Conservation (phyloP, 148 eudicot genomes). For the Drosera capensis region DNA sequence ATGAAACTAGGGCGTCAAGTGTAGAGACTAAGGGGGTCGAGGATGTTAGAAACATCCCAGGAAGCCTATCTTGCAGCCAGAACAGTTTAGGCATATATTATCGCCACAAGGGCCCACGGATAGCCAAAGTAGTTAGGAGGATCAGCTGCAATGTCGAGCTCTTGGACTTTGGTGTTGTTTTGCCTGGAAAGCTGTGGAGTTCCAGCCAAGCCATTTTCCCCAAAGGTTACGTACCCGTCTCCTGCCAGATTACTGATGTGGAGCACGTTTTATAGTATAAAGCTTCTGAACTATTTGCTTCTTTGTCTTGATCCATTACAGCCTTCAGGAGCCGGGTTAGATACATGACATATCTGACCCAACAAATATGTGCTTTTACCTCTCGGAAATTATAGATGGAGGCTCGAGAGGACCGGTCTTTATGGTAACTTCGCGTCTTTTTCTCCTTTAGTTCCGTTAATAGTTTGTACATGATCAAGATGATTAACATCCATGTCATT, state of each 20-base stretch:
- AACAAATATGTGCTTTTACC: conserved; percentile 49
- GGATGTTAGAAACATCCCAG: conserved; percentile 25
- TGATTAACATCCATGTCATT: no score
- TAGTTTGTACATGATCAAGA: no score
- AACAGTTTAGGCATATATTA: conserved; percentile 43
- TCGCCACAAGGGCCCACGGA: conserved; percentile 90
- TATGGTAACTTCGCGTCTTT: conserved; percentile 43
- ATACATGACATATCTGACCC: conserved; percentile 77
- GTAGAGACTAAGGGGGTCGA: conserved; percentile 19
- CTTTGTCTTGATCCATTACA: conserved; percentile 13
- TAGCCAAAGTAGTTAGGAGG: conserved; percentile 83
- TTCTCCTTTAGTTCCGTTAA: no score
- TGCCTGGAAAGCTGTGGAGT: conserved; percentile 64
- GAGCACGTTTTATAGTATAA: background rate
- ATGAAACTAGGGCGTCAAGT: conserved; percentile 20
- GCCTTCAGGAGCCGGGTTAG: conserved; percentile 84
- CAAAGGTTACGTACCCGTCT: conserved; percentile 41
- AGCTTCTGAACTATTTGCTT: background rate
- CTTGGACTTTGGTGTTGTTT: conserved; percentile 49
- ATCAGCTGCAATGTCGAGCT: conserved; percentile 75
- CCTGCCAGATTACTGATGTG: background rate
- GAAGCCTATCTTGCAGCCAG: conserved; percentile 46
- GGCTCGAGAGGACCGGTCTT: conserved; percentile 76
- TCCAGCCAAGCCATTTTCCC: conserved; percentile 78
- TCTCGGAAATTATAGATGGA: conserved; percentile 77